Evolutionary conservation across 2,329 filamentous ascomycete species (phyloP), one percentile per base, ranked within the genome.

Genomic region (Parastagonospora nodorum): DNA sequence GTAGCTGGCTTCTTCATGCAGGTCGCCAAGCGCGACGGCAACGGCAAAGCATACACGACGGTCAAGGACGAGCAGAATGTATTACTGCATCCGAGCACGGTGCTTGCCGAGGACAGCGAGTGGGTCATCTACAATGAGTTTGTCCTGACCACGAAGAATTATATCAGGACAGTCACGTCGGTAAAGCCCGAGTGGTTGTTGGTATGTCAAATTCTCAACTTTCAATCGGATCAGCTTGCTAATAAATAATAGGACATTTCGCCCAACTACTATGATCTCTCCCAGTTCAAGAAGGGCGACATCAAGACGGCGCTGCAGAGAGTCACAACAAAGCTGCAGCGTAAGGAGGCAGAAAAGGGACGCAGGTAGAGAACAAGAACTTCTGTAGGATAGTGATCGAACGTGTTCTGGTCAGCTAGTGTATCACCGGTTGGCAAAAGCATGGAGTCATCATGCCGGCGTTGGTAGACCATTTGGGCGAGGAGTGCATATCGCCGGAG

Each of bases 41-140:
- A 84, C 28, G 89, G 90, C 69, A 97, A 97, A 81, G 85, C 90
- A 36, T 99, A 99, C 77, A 86, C 88, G 57, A 99, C 94, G 1
- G 88, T 99, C 73, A 99, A 97, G 80, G 95, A 99, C 70, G 89
- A 97, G 67, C 93, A 97, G 77, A 88, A 85, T 40, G 94, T 99
- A 39, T 82, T 97, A 64, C 83, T 99, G 53, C 94, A 99, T 76
- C 94, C 94, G 2, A 94, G 90, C 59, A 97, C 92, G 0, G 92
- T 96, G 29, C 81, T 99, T 16, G 84, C 86, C 43, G 87, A 91
- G 51, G 92, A 97, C 51, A 90, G 88, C 62, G 94, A 99, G 62
- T 99, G 94, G 94, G 90, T 99, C 24, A 79, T 99, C 24, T 99
- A 99, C 77, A 96, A 97, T 67, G 95, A 99, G 72, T 99, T 97